phyloP scores from a whole-genome alignment of 805 yeast species.

The Metschnikowia matae region DNA sequence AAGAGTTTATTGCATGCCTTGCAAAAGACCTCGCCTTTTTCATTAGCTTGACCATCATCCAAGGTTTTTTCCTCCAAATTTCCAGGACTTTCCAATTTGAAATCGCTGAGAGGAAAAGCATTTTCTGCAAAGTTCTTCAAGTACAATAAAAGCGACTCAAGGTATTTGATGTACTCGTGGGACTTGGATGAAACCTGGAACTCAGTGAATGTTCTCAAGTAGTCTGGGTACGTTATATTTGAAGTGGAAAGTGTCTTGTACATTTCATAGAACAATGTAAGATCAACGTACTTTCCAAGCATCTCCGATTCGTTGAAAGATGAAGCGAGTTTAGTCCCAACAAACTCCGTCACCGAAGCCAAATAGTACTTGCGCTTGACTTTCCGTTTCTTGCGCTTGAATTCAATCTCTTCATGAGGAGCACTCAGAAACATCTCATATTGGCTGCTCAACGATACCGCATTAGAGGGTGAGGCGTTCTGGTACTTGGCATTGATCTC shows the following conservation, averaged over 20 bases:
- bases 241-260: constrained; percentile 42
- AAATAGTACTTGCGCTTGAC: constrained; percentile 37
- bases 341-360: constrained; percentile 47
- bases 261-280: constrained; percentile 45
- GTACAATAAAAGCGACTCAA: constrained; percentile 46
- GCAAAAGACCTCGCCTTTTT: constrained; percentile 46
- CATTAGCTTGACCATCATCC: constrained; percentile 16
- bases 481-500: constrained; percentile 22
- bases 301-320: constrained; percentile 58
- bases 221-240: constrained; percentile 45
- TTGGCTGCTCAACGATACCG: constrained; percentile 12
- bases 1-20: constrained; percentile 59
- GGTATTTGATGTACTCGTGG: constrained; percentile 40
- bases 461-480: constrained; percentile 14
- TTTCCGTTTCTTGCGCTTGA: constrained; percentile 12
- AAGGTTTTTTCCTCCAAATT: background rate
- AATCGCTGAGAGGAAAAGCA: constrained; percentile 21
- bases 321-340: constrained; percentile 38
- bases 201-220: constrained; percentile 42
- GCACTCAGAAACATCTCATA: constrained; percentile 27
- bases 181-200: constrained; percentile 22
- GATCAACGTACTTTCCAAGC: constrained; percentile 62
- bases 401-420: constrained; percentile 21
- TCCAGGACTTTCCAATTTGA: background rate
- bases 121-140: constrained; percentile 45